A percentile compares a stretch with the other conserved stretches of the same genome.
Evolutionary conservation across 225 moss, liverwort and hornwort species (phyloP).

Genomic region (Neckera pumila): DNA sequence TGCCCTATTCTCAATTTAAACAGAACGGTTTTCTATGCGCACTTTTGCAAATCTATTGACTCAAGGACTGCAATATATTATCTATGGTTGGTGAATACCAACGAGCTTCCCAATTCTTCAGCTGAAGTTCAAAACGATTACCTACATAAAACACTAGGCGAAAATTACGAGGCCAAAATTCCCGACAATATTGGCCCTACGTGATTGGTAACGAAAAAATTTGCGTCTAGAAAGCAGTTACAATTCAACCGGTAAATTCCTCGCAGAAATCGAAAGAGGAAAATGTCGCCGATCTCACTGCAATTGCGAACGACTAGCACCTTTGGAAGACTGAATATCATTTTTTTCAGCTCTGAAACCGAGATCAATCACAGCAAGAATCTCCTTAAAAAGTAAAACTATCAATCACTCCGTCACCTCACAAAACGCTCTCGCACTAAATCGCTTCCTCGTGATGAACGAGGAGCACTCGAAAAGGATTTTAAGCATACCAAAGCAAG

Average conservation of each 20-base stretch:
- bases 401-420: not conserved
- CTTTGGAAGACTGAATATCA: not conserved
- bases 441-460: not conserved
- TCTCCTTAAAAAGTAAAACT: not conserved
- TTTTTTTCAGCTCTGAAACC: not conserved
- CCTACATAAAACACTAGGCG: not conserved
- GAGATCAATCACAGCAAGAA: not conserved
- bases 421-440: not conserved
- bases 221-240: not conserved
- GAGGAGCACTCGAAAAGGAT: not conserved
- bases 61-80: not conserved
- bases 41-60: not conserved
- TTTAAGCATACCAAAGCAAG: constrained; percentile 34
- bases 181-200: not conserved
- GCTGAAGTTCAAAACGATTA: not conserved
- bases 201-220: not conserved
- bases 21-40: not conserved
- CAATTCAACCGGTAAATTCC: not conserved
- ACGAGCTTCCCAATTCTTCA: not conserved
- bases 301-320: not conserved
- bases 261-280: not conserved
- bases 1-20: not conserved
- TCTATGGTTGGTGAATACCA: not conserved
- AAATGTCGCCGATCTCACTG: not conserved
- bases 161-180: not conserved